Percentiles rank a stretch among this genome's conserved stretches.
Evolutionary conservation across 2,329 filamentous ascomycete genomes (phyloP).

Genomic region (Sporothrix inflata): DNA sequence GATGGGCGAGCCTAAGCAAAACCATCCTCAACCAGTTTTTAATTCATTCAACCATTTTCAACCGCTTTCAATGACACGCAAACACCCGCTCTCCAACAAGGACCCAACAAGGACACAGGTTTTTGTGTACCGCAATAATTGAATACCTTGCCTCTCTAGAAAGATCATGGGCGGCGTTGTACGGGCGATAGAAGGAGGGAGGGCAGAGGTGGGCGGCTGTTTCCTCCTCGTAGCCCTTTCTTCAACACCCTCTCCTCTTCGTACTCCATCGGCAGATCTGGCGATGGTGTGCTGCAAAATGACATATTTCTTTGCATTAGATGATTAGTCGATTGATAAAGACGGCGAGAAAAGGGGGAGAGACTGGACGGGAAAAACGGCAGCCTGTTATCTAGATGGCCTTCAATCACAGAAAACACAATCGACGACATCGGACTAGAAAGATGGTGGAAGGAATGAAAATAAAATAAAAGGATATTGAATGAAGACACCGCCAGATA

Average conservation of each 20-base stretch:
- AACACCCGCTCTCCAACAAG: not conserved
- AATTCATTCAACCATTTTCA: not conserved
- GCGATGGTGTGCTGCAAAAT: constrained; percentile 18
- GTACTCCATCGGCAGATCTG: not conserved
- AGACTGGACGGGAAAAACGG: not conserved
- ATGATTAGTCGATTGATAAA: too few species aligned
- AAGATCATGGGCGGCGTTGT: not conserved
- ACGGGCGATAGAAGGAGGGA: not conserved
- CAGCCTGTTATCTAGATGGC: not conserved
- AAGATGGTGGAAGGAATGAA: not conserved
- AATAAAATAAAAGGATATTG: not conserved
- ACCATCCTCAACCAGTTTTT: not conserved
- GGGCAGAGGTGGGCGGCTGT: not conserved
- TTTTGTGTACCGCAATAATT: not conserved
- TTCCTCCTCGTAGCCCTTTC: not conserved
- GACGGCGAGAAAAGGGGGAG: not conserved
- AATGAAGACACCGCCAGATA: not conserved
- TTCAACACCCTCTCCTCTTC: not conserved
- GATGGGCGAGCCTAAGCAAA: not conserved
- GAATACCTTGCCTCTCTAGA: not conserved
- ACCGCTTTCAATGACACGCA: not conserved
- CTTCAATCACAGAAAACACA: not conserved
- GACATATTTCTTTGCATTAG: not conserved
- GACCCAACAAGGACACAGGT: not conserved
- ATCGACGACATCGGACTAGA: not conserved